Base-by-base conservation (phyloP, 2,329 filamentous ascomycete species). In the Cercospora beticola region DNA sequence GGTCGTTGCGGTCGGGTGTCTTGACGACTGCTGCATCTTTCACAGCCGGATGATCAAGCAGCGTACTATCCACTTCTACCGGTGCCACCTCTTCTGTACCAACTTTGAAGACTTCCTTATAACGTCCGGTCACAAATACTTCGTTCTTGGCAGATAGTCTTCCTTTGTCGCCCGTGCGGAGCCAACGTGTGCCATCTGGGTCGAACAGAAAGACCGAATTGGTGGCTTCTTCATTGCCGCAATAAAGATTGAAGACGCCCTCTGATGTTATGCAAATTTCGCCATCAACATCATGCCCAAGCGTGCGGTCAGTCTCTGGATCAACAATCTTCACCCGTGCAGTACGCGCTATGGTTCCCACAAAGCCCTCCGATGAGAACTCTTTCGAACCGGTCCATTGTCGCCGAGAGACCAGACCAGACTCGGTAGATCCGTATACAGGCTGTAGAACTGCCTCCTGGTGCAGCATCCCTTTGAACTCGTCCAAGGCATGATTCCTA, bases 271-370 rank as follows among this genome's bases (percentile, higher is more conserved):
- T 16, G 52, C 49, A 59, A 5, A 68, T 28, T 26, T 68, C 66
- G 9, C 66, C 66, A 30, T 56, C 28, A n/a, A 18, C 31, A 21
- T 62, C 36, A 36, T 9, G 5, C 18, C 14, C 58, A 12, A 36
- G 30, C 26, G 16, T 18, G 10, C 52, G 4, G n/a, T 23, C 16
- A 9, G 60, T 68, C 8, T 64, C 33, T 3, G 61, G 66, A 16
- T 68, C 62, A 33, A 68, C 36, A 12, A 64, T 64, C 23, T 54
- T 64, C 12, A 1, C 18, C 23, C 49, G 16, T 49, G 9, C 26
- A 16, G n/a, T 18, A 12, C n/a, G 18, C 10, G 26, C 6, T 18
- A 63, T 9, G 14, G 7, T 84, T 12, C 52, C 52, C 16, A 57
- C 52, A 16, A 9, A 57, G 6, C 52, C 52, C 4, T n/a, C 12